Evolutionary conservation across 495 filamentous ascomycete genomes (phyloP).

Genomic region (Neurospora sp.): DNA sequence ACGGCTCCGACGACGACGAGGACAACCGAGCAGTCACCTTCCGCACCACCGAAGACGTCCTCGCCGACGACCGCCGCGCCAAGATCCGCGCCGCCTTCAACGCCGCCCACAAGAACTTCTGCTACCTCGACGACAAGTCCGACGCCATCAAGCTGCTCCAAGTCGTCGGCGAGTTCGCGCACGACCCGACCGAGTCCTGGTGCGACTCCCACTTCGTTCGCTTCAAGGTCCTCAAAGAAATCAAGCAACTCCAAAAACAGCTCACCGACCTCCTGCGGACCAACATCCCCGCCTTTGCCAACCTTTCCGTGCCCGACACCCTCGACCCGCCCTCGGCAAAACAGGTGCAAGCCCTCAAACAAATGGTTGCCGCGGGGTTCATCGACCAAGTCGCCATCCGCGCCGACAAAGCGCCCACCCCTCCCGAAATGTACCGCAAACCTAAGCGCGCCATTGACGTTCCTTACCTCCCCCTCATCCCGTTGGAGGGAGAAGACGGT

Average conservation of each 20-base stretch:
- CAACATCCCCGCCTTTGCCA: constrained; percentile 60
- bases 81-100: constrained; percentile 61
- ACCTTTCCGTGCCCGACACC: constrained; percentile 43
- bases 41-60: constrained; percentile 55
- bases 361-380: constrained; percentile 87
- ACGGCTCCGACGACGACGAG: constrained; percentile 8
- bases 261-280: constrained; percentile 68
- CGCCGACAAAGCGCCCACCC: constrained; percentile 68
- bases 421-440: constrained; percentile 58
- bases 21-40: constrained; percentile 17
- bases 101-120: constrained; percentile 65
- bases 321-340: constrained; percentile 60
- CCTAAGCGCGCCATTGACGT: constrained; percentile 78
- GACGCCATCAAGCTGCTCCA: constrained; percentile 89
- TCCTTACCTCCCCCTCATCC: constrained; percentile 79
- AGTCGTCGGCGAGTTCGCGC: constrained; percentile 74
- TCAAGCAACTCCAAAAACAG: constrained; percentile 69
- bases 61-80: constrained; percentile 56
- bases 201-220: constrained; percentile 75
- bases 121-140: constrained; percentile 67
- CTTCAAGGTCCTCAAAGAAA: constrained; percentile 76
- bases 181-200: constrained; percentile 56
- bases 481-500: constrained; percentile 39
- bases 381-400: constrained; percentile 94
- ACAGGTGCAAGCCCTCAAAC: constrained; percentile 72